Evolutionary conservation across 1,284 basidiomycete species (phyloP), one percentile per base, ranked within the genome.

Genomic region (Ustilago lituana): DNA sequence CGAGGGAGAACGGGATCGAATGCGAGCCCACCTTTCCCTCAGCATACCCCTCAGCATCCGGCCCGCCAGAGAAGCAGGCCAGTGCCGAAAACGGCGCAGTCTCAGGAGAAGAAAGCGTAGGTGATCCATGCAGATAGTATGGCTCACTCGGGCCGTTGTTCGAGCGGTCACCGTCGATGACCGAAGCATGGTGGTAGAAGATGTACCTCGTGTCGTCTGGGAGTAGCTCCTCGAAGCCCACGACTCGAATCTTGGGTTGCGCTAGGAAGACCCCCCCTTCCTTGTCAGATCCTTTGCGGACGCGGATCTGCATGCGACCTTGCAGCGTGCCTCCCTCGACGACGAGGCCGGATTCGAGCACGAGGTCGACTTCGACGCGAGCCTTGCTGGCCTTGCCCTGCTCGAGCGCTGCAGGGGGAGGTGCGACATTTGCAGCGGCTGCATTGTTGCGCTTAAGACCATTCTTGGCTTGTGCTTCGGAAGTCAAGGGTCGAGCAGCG

Each of bases 321-420:
- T 87, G 86, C 37, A 96, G 82, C 66, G 86, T 85, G 1, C 89
- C 89, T 1, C 93, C 93, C 83, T 96, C 92, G 1, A 95, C 90
- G 57, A 89, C 89, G 5, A 88, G 85, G 66, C 92, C 87, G 62
- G 87, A 89, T 69, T 93, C 89, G 36, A 94, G 85, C 6, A 89
- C 84, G 22, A 97, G 87, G 73, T 96, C 92, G 7, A 96, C 85
- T 77, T 92, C 90, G 1, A 96, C 90, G 26, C 92, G 88, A 3
- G 92, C 88, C 26, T 84, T 90, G 31, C 59, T 63, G 9, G 55
- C 51, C 23, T 71, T 73, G 19, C 72, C 76, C 23, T 79, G 77
- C 63, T 81, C 80, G 20, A 76, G 53, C 8, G 53, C 51, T n/a
- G 74, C 61, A 24, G 72, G 52, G 12, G 61, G 60, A 17, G 63